Evolutionary conservation across 768 basidiomycete species (phyloP).

Genomic region (Macrolepiota dolichaula): DNA sequence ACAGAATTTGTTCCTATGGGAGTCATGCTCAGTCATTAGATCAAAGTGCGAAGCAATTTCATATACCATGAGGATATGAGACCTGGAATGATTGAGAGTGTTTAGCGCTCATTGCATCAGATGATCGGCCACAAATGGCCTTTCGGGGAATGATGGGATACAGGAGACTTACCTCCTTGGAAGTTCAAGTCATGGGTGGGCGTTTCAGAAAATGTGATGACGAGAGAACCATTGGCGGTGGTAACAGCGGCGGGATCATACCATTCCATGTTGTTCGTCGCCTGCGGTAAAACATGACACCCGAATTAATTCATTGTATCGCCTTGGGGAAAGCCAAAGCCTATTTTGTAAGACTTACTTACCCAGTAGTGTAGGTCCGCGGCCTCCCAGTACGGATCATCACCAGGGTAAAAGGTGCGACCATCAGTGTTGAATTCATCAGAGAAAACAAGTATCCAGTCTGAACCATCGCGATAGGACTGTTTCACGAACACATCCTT

Average conservation of each 20-base stretch:
- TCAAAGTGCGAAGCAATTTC: constrained; percentile 22
- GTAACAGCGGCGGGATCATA: constrained; percentile 77
- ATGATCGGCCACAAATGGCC: background rate
- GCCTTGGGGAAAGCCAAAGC: background rate
- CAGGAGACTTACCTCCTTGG: constrained; percentile 47
- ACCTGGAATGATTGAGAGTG: constrained; percentile 32
- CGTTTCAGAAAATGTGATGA: constrained; percentile 62
- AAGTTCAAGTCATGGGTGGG: constrained; percentile 61
- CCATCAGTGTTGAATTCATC: constrained; percentile 82
- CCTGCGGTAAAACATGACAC: constrained; percentile 21
- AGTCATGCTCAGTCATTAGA: background rate
- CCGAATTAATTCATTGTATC: background rate
- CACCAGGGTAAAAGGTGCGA: constrained; percentile 75
- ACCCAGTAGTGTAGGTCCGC: constrained; percentile 80
- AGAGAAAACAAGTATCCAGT: constrained; percentile 63
- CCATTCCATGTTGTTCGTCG: constrained; percentile 80
- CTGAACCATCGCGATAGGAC: constrained; percentile 56
- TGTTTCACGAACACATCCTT: constrained; percentile 47
- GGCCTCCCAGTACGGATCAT: constrained; percentile 86
- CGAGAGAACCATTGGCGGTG: constrained; percentile 66
- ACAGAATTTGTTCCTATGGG: constrained; percentile 74
- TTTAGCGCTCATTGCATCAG: constrained; percentile 17
- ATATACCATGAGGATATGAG: constrained; percentile 35
- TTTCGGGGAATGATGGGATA: background rate
- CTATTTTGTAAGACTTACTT: constrained; percentile 1